These are phyloP conservation scores for Sarocladium brachiariae DNA, from an alignment of 2,329 filamentous ascomycete species.

Conservation along the genomic window DNA sequence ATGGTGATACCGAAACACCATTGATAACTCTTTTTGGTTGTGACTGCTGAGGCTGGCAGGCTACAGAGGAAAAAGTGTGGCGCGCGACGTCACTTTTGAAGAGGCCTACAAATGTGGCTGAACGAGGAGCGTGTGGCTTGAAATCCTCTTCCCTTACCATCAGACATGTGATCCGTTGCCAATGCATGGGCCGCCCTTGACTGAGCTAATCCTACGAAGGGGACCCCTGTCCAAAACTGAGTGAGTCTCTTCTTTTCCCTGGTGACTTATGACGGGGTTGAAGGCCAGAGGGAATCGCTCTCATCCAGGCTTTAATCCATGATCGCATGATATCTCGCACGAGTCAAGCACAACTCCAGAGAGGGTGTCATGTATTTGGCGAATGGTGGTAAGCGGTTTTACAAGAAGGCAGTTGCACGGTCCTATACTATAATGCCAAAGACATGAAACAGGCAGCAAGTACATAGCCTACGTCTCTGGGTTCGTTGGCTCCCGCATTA, in stretches of 20 bases:
- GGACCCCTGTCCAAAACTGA: too few relatives aligned
- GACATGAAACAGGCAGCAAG: neutral
- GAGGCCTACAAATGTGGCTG: neutral
- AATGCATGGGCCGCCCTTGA: neutral
- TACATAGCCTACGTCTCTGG: too few relatives aligned
- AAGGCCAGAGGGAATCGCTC: too few relatives aligned
- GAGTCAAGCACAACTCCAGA: conserved; percentile 1
- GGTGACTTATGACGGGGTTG: too few relatives aligned
- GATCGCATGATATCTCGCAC: neutral
- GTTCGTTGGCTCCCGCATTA: too few relatives aligned
- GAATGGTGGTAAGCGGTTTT: neutral
- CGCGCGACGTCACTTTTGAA: conserved; percentile 3
- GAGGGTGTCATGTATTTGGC: neutral
- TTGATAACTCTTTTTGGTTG: too few relatives aligned
- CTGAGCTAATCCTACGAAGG: too few relatives aligned
- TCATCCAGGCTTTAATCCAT: too few relatives aligned
- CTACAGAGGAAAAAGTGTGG: conserved; percentile 2
- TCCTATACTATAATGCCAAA: neutral
- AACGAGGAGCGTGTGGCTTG: neutral
- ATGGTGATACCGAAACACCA: too few relatives aligned
- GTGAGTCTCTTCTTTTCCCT: too few relatives aligned
- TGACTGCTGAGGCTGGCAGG: neutral
- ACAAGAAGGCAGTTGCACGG: too few relatives aligned
- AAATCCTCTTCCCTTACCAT: neutral
- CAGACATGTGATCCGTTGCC: conserved; percentile 4